phyloP scores from a whole-genome alignment of 768 basidiomycete genomes.

The Calocera viscosa region DNA sequence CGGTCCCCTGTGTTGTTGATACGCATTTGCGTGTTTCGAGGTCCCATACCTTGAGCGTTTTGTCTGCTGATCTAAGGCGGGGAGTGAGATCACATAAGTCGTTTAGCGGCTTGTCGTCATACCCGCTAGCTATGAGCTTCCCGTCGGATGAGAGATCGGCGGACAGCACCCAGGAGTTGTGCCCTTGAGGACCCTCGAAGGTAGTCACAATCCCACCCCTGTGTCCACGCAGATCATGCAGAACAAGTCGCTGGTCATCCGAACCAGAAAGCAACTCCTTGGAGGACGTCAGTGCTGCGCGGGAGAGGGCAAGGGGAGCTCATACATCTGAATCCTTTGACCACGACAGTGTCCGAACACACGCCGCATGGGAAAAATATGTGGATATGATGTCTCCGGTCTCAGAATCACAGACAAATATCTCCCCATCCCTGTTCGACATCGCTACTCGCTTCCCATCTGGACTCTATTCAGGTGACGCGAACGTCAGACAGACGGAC shows the following conservation, averaged over 20 bases:
- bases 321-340: slow-evolving; percentile 72
- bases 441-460: slow-evolving; percentile 74
- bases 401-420: slow-evolving; percentile 74
- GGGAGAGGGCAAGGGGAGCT: neutral
- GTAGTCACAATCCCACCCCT: neutral
- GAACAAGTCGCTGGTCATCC: slow-evolving; percentile 80
- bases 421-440: slow-evolving; percentile 75
- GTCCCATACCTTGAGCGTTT: slow-evolving; percentile 80
- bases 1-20: slow-evolving; percentile 62
- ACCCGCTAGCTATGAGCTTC: slow-evolving; percentile 71
- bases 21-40: slow-evolving; percentile 59
- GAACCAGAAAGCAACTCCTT: slow-evolving; percentile 81
- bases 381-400: slow-evolving; percentile 50
- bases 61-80: slow-evolving; percentile 58
- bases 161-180: slow-evolving; percentile 83
- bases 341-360: slow-evolving; percentile 78
- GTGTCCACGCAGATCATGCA: slow-evolving; percentile 66
- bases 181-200: slow-evolving; percentile 36
- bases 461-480: slow-evolving; percentile 49
- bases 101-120: slow-evolving; percentile 20
- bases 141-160: slow-evolving; percentile 73
- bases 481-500: neutral
- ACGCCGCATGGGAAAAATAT: slow-evolving; percentile 81
- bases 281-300: neutral
- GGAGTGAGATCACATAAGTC: neutral